phyloP scores from a whole-genome alignment of 352 stramenopile species.

The Albugo candida region DNA sequence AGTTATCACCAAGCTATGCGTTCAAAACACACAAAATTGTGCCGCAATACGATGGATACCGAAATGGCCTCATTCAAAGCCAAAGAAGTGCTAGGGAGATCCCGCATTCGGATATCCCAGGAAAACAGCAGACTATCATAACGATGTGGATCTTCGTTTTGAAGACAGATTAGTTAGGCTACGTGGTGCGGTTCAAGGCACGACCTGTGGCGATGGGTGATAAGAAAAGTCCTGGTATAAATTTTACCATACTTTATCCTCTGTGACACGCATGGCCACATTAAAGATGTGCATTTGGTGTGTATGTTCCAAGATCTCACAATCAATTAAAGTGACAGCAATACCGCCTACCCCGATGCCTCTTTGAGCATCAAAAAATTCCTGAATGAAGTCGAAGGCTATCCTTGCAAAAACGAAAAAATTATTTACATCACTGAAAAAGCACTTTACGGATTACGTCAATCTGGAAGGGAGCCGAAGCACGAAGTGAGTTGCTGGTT shows the following conservation, averaged over 20 bases:
- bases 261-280: no score
- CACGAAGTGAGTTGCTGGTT: constrained; percentile 8
- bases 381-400: background rate
- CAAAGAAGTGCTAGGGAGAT: no score
- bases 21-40: no score
- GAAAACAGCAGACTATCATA: background rate
- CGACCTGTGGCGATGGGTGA: background rate
- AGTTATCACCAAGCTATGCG: no score
- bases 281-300: background rate
- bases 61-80: background rate
- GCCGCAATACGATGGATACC: no score
- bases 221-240: no score
- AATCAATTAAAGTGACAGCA: constrained; percentile 3
- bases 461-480: constrained; percentile 10
- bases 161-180: constrained; percentile 1
- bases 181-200: constrained; percentile 3
- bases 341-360: constrained; percentile 7
- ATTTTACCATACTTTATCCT: no score
- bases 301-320: background rate
- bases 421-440: constrained; percentile 7
- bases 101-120: background rate
- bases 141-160: constrained; percentile 1
- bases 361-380: constrained; percentile 1
- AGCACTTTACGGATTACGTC: constrained; percentile 7
- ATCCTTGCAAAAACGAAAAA: constrained; percentile 4